Evolutionary conservation across 208 protist species (phyloP).

Genomic region (Porcisia hertigi): DNA sequence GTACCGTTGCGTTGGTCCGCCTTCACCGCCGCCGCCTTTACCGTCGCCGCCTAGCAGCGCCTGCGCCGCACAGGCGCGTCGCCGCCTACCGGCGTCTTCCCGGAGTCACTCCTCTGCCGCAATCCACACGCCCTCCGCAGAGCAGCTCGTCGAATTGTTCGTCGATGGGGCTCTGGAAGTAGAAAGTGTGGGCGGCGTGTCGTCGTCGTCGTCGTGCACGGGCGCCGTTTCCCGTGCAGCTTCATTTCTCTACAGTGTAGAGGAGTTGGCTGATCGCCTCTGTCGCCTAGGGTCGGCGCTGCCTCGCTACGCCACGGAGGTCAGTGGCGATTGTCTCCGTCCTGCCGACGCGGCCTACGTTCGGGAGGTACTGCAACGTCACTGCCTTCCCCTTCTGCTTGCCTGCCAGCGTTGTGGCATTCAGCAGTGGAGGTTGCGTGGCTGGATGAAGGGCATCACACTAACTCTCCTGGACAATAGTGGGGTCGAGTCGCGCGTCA

Average conservation of each 20-base stretch:
- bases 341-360: constrained; percentile 25
- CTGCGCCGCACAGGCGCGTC: not conserved
- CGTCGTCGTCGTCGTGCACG: not conserved
- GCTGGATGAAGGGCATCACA: constrained; percentile 20
- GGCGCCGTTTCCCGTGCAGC: not conserved
- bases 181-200: not conserved
- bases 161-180: constrained; percentile 31
- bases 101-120: not conserved
- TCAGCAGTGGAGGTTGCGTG: constrained; percentile 50
- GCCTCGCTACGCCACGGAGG: constrained; percentile 31
- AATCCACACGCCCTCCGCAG: not conserved
- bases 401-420: constrained; percentile 35
- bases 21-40: constrained; percentile 1
- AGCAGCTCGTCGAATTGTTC: constrained; percentile 19
- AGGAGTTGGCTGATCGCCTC: constrained; percentile 64
- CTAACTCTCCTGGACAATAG: constrained; percentile 35
- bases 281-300: constrained; percentile 60
- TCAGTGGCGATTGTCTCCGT: constrained; percentile 26
- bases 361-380: constrained; percentile 34
- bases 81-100: not conserved
- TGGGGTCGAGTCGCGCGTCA: constrained; percentile 28
- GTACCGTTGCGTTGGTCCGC: constrained; percentile 19
- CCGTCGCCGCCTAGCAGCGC: not conserved
- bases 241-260: constrained; percentile 16
- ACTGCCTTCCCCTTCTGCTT: constrained; percentile 37